phyloP scores from a whole-genome alignment of 495 filamentous ascomycete species.

The Neurospora terricola region DNA sequence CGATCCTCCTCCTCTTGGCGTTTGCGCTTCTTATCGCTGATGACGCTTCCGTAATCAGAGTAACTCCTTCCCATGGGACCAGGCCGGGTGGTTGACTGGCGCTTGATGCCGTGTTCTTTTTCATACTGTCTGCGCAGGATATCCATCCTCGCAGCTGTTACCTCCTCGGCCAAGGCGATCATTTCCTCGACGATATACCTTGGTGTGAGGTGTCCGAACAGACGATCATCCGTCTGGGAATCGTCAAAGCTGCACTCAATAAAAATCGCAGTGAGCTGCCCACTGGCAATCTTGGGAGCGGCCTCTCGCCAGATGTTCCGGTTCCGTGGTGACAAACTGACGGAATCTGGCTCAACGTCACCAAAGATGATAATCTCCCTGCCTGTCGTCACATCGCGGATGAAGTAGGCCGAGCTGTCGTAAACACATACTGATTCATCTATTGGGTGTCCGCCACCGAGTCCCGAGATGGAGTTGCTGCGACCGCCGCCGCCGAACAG shows the following conservation, averaged over 20 bases:
- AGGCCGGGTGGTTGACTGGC: neutral
- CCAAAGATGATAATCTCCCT: conserved; percentile 86
- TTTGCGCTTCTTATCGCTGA: conserved; percentile 34
- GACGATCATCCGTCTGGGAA: conserved; percentile 54
- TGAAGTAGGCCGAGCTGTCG: conserved; percentile 87
- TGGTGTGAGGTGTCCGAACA: conserved; percentile 85
- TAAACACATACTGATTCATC: conserved; percentile 47
- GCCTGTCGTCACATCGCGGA: conserved; percentile 58
- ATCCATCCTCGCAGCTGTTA: conserved; percentile 34
- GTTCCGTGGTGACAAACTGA: conserved; percentile 76
- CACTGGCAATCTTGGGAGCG: conserved; percentile 64
- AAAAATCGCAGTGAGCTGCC: conserved; percentile 66
- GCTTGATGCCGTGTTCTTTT: conserved; percentile 5
- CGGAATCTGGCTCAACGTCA: conserved; percentile 84
- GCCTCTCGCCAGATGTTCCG: conserved; percentile 71
- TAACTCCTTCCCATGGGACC: conserved; percentile 4
- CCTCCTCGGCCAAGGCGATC: conserved; percentile 55
- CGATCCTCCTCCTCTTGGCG: conserved; percentile 15
- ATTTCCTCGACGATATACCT: conserved; percentile 72
- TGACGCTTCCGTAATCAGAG: conserved; percentile 11
- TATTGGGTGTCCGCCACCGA: conserved; percentile 6
- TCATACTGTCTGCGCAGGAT: conserved; percentile 4
- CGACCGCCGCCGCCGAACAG: conserved; percentile 4
- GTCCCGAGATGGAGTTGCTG: conserved; percentile 13
- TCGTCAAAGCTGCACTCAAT: conserved; percentile 94